Conservation (phyloP, 495 filamentous ascomycete species). For the Hyphodiscus hymeniophilus region DNA sequence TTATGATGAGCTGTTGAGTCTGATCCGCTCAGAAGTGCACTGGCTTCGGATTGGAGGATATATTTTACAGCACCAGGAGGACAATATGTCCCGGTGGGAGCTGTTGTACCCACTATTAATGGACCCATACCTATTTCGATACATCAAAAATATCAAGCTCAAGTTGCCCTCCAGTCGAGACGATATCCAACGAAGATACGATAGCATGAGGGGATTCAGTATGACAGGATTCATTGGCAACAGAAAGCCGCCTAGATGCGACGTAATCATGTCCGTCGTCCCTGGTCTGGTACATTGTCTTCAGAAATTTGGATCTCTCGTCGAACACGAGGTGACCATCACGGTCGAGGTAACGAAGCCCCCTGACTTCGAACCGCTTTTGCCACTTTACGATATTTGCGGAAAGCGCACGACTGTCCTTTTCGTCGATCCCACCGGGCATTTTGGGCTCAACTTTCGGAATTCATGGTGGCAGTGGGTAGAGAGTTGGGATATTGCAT, state of each 20-base stretch:
- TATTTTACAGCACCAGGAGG: conserved; percentile 7
- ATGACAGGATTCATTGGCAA: background rate
- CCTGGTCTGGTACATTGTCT: conserved; percentile 8
- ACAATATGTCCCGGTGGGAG: conserved; percentile 7
- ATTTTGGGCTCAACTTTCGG: too few relatives aligned
- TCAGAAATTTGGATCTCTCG: background rate
- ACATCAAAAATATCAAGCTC: conserved; percentile 5
- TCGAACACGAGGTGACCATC: background rate
- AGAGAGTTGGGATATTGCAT: background rate
- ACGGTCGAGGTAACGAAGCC: background rate
- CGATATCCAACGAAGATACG: background rate
- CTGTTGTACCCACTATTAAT: conserved; percentile 5
- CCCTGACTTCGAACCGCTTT: conserved; percentile 9
- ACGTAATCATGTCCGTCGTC: background rate
- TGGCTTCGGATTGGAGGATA: conserved; percentile 9
- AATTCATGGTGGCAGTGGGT: too few relatives aligned
- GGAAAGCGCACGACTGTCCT: background rate
- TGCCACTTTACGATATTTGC: conserved; percentile 3
- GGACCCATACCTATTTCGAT: conserved; percentile 2
- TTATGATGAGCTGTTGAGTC: conserved; percentile 7
- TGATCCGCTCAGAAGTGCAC: conserved; percentile 12
- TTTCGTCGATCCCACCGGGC: background rate
- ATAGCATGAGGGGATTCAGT: background rate
- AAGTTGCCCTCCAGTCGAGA: conserved; percentile 4
- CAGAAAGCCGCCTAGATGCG: background rate